Evolutionary conservation across 2,329 filamentous ascomycete species (phyloP).

Genomic region (Botrytis aclada): DNA sequence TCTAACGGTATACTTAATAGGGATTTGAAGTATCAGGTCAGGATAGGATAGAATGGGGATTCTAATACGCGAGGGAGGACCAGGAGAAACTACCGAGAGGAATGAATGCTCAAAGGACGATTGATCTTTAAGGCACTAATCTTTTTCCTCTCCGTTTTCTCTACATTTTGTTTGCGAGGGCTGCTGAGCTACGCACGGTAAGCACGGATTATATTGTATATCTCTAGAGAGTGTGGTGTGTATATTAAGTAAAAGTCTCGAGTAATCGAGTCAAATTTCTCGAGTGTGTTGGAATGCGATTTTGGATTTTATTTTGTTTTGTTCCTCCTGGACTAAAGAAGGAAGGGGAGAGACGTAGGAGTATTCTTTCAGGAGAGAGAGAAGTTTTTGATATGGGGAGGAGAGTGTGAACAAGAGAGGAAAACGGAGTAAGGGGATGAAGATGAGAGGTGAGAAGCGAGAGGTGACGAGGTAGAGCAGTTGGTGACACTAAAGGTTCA

Average conservation of each 20-base stretch:
- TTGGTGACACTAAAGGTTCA: neutral
- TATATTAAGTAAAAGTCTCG: neutral
- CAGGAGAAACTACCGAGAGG: too few relatives aligned
- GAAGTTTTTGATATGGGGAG: neutral
- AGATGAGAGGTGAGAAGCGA: neutral
- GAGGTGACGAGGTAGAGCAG: neutral
- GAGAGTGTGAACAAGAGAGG: neutral
- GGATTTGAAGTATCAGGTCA: too few relatives aligned
- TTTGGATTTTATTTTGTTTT: neutral
- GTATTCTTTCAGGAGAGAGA: neutral
- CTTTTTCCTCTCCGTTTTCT: too few relatives aligned
- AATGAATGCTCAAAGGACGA: too few relatives aligned
- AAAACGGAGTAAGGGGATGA: neutral
- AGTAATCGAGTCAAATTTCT: neutral
- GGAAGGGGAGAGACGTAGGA: neutral
- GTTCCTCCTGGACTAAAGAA: neutral
- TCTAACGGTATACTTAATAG: too few relatives aligned
- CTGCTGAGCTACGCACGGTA: too few relatives aligned
- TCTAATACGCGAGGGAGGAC: too few relatives aligned
- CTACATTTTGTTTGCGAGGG: too few relatives aligned
- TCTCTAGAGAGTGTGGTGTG: neutral
- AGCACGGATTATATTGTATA: too few relatives aligned
- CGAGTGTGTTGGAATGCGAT: neutral
- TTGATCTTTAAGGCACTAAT: too few relatives aligned
- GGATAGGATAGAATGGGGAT: too few relatives aligned